Evolutionary conservation across 2,329 filamentous ascomycete species (phyloP).

Genomic region (Claviceps arundinis): DNA sequence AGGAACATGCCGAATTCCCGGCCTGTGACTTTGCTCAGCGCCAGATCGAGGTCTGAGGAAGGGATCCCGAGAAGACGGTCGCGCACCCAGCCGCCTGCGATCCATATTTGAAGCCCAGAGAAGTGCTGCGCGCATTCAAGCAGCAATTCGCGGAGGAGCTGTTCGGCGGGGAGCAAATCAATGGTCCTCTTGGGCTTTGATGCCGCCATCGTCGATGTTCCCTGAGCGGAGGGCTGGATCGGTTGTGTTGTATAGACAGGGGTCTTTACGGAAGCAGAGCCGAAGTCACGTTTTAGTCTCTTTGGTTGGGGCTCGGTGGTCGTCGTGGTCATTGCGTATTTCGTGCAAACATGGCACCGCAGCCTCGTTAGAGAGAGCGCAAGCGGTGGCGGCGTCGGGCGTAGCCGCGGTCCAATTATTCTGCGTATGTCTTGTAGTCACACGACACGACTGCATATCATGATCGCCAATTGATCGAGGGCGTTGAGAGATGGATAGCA

Average conservation of each 20-base stretch:
- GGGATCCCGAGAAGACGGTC: conserved; percentile 9
- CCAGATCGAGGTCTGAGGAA: conserved; percentile 9
- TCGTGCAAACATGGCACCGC: not conserved
- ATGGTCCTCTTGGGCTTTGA: not conserved
- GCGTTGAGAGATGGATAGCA: not conserved
- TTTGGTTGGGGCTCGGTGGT: conserved; percentile 14
- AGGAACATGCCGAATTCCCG: conserved; percentile 7
- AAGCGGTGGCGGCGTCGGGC: not conserved
- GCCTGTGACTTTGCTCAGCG: conserved; percentile 7
- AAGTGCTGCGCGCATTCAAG: conserved; percentile 6
- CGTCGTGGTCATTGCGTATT: not conserved
- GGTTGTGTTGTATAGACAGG: not conserved
- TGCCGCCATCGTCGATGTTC: not conserved
- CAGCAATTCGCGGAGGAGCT: conserved; percentile 6
- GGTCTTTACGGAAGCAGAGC: not conserved
- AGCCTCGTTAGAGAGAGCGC: not conserved
- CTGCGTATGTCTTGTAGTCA: not conserved
- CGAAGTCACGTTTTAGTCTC: conserved; percentile 12
- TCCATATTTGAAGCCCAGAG: conserved; percentile 8
- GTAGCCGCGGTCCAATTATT: not conserved
- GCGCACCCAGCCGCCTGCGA: conserved; percentile 11
- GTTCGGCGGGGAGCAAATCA: not conserved
- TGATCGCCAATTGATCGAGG: not conserved
- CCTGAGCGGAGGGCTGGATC: not conserved
- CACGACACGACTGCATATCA: not conserved